A percentile compares a stretch with the other conserved stretches of the same genome.
Conservation (phyloP, 73 alveolate species). For the Effrenium voratum region DNA sequence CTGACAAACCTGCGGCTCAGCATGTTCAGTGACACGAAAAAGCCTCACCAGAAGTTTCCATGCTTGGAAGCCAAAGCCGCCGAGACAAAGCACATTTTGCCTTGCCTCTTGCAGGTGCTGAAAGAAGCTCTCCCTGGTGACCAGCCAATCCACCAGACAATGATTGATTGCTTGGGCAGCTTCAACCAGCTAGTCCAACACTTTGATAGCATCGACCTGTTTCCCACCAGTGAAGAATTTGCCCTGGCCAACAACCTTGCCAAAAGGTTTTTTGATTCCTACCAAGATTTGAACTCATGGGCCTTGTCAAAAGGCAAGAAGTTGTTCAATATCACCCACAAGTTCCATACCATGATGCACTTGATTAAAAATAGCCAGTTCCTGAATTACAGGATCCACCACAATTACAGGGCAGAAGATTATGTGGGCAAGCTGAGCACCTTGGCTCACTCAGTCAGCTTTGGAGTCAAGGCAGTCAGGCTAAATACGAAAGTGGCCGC, state of each 20-base stretch:
- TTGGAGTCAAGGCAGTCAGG: background rate
- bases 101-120: background rate
- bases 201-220: background rate
- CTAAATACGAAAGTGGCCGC: background rate
- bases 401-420: background rate
- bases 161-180: too few relatives aligned
- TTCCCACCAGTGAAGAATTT: background rate
- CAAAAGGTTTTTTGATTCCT: background rate
- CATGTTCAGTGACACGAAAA: background rate
- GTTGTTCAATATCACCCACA: conserved; percentile 21
- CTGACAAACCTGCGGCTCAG: conserved; percentile 6
- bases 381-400: background rate
- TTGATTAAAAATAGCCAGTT: background rate
- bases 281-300: background rate
- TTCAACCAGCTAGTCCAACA: too few relatives aligned
- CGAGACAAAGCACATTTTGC: conserved; percentile 3
- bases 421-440: background rate
- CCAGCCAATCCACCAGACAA: too few relatives aligned
- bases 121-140: too few relatives aligned
- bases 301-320: conserved; percentile 17
- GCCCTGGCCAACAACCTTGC: background rate
- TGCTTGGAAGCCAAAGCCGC: conserved; percentile 25
- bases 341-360: background rate
- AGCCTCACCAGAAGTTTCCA: background rate
- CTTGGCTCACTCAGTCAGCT: background rate